Evolutionary conservation across 768 basidiomycete genomes (phyloP).

Genomic region (Wakefieldia striispora): DNA sequence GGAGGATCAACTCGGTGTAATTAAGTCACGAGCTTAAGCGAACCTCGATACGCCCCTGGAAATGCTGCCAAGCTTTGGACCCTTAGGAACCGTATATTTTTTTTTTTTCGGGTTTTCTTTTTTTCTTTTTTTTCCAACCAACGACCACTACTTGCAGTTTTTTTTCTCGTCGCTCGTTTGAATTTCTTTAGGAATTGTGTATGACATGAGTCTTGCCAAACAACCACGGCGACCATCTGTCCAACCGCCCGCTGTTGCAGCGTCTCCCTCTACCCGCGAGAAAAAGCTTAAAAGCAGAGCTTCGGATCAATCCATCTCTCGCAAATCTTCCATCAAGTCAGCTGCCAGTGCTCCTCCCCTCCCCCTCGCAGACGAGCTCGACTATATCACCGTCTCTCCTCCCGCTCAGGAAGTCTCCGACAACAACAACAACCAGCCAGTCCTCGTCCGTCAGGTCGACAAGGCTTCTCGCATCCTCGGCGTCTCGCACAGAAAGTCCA

Average conservation of each 20-base stretch:
- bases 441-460: constrained; percentile 49
- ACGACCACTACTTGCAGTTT: no score
- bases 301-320: constrained; percentile 47
- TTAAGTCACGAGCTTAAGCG: no score
- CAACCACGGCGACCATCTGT: constrained; percentile 18
- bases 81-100: not conserved
- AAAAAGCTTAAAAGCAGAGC: constrained; percentile 46
- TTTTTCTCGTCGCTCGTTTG: not conserved
- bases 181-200: not conserved
- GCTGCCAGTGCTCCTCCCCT: no score
- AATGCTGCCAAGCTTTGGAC: not conserved
- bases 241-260: constrained; percentile 29
- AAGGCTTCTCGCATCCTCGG: constrained; percentile 80
- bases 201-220: constrained; percentile 14
- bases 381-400: constrained; percentile 60
- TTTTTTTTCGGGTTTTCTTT: not conserved
- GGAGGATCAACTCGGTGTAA: constrained; percentile 8
- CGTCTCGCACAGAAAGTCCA: constrained; percentile 69
- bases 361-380: constrained; percentile 63
- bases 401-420: constrained; percentile 28
- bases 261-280: constrained; percentile 33
- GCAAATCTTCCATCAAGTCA: no score
- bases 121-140: not conserved
- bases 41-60: not conserved
- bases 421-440: constrained; percentile 34